These are phyloP conservation scores for Aspergillus sclerotialis DNA, from an alignment of 2,329 filamentous ascomycete genomes.

Conservation along the genomic window DNA sequence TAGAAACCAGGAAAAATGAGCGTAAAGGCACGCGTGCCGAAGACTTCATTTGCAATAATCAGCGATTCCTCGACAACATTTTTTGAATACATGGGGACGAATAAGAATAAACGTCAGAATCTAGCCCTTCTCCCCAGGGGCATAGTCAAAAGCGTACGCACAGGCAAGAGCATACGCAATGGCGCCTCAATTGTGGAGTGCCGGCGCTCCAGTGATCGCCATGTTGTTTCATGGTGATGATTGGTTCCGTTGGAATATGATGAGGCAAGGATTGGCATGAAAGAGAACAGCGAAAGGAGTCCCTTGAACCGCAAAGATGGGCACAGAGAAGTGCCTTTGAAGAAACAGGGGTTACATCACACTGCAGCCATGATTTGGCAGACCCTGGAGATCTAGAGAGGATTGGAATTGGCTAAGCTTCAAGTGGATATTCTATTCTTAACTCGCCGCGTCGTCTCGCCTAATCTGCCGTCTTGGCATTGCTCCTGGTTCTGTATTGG, in stretches of 20 bases:
- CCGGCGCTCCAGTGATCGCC: slow-evolving; percentile 11
- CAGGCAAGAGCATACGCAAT: background rate
- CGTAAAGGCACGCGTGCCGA: background rate
- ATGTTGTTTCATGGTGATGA: slow-evolving; percentile 1
- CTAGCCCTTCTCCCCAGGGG: slow-evolving; percentile 1
- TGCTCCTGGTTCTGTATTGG: too few relatives aligned
- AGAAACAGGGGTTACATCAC: too few relatives aligned
- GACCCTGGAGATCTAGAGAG: too few relatives aligned
- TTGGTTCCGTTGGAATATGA: background rate
- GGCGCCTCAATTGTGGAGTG: background rate
- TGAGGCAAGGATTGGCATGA: slow-evolving; percentile 9
- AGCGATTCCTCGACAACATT: background rate
- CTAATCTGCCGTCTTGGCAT: background rate
- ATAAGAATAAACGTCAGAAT: slow-evolving; percentile 5
- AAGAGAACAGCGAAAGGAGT: background rate
- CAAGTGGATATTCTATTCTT: background rate
- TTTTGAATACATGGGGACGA: background rate
- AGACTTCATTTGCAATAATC: background rate
- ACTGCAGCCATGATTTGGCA: too few relatives aligned
- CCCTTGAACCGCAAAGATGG: too few relatives aligned
- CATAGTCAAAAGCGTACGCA: too few relatives aligned
- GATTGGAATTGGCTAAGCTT: background rate
- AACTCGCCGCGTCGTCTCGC: background rate
- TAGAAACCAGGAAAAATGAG: background rate
- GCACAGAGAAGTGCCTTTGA: too few relatives aligned